Percentiles rank a stretch among this genome's conserved stretches.
phyloP scores from a whole-genome alignment of 129 eudicot species.

The Apium graveolens region DNA sequence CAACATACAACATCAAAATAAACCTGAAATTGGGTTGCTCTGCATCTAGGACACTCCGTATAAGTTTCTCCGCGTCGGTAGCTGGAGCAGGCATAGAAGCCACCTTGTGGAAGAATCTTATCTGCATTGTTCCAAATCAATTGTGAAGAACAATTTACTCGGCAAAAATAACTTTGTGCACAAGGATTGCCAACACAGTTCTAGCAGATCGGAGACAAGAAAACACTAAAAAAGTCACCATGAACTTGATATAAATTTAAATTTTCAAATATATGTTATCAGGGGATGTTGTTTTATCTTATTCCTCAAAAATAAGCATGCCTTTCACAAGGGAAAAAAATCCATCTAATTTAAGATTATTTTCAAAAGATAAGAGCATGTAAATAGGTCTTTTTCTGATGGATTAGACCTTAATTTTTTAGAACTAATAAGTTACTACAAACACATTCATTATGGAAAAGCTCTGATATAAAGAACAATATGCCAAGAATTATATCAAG shows the following conservation, averaged over 20 bases:
- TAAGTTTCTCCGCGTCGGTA: conserved; percentile 68
- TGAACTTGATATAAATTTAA: background rate
- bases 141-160: background rate
- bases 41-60: conserved; percentile 79
- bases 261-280: background rate
- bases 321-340: background rate
- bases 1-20: background rate
- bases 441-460: background rate
- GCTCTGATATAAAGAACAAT: background rate
- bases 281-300: background rate
- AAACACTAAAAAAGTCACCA: background rate
- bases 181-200: background rate
- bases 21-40: conserved; percentile 81
- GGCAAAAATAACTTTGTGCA: background rate
- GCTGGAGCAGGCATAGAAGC: conserved; percentile 74
- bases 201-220: background rate
- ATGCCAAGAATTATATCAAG: background rate
- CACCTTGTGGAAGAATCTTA: conserved; percentile 72
- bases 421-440: background rate
- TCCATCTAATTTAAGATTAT: background rate
- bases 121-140: conserved; percentile 31
- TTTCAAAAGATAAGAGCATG: background rate
- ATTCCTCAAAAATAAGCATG: background rate
- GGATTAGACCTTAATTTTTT: background rate
- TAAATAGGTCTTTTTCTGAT: background rate